phyloP scores from a whole-genome alignment of 2,329 filamentous ascomycete genomes.

The Trichoderma hamatum region DNA sequence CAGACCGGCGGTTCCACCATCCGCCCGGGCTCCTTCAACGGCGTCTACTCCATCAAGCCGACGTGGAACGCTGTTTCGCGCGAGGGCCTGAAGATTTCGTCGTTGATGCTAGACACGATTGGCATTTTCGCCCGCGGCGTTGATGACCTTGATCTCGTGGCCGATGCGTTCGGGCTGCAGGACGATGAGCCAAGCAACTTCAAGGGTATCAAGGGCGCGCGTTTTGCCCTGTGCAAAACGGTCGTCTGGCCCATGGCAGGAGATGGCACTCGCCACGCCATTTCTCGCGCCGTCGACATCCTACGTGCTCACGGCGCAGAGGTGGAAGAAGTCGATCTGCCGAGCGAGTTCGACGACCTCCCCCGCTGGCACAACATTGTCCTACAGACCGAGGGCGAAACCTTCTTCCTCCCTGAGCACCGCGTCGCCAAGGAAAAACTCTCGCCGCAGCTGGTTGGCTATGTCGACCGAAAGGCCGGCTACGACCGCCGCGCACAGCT shows the following conservation, averaged over 20 bases:
- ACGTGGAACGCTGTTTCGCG: constrained; percentile 66
- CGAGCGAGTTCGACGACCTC: constrained; percentile 51
- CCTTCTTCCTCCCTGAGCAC: constrained; percentile 59
- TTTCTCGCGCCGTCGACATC: constrained; percentile 45
- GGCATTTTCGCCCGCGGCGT: constrained; percentile 62
- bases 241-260: constrained; percentile 54
- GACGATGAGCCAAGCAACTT: constrained; percentile 50
- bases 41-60: constrained; percentile 66
- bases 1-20: constrained; percentile 69
- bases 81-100: constrained; percentile 63
- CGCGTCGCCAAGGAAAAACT: constrained; percentile 51
- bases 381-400: constrained; percentile 55
- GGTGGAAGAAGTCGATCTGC: constrained; percentile 60
- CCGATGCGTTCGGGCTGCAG: constrained; percentile 55
- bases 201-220: constrained; percentile 49
- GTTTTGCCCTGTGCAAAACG: constrained; percentile 59
- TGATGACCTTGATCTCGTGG: constrained; percentile 60
- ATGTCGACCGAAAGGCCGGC: constrained; percentile 53
- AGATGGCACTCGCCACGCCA: constrained; percentile 47
- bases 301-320: constrained; percentile 52
- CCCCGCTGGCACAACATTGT: constrained; percentile 57
- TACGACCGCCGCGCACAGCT: constrained; percentile 53
- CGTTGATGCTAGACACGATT: constrained; percentile 62
- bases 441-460: constrained; percentile 46
- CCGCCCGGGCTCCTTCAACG: constrained; percentile 66